Evolutionary conservation across 2,329 filamentous ascomycete genomes (phyloP), one percentile per base, ranked within the genome.

Genomic region (Aspergillus eucalypticola): DNA sequence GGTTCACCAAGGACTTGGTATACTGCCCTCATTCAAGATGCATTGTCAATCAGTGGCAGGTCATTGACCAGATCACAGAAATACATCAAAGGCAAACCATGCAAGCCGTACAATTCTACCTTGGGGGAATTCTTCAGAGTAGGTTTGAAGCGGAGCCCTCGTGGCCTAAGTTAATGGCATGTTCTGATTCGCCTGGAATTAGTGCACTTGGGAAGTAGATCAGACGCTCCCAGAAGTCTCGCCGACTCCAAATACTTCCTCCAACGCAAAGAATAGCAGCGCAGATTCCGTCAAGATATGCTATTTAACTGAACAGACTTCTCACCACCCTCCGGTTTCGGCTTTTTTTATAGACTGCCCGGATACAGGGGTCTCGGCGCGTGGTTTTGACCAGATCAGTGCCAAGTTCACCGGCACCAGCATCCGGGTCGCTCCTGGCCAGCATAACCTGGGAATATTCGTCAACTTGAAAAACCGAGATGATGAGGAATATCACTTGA

Each of bases 71-170:
- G 55, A 13, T 54, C 48, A 58, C 70, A 88, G 85, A 99, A 99
- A 86, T 99, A 98, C 72, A 91, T 96, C 75, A 98, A 98, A 81
- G 94, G 94, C 61, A 96, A 93, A 81, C 95, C 95, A 46, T 98
- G 94, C 87, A 99, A 99, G 79, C 95, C 95, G 10, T 99, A 99
- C 81, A 99, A 99, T 78, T 97, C 93, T 51, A 93, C 92, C 38
- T 80, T 99, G 54, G 95, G 95, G 65, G 95, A 99, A 80, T 99
- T 99, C 80, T 99, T 99, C 80, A 86, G 92, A 79, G 91, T 93
- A 81, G 71, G 87, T 67, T 23, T 29, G 23, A 8, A 8, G 39
- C 13, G 10, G 35, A 29, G 19, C 6, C 21, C 13, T 39, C 15
- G 13, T 19, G 15, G 19, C 29, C 10, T 48, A n/a, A n/a, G 32